phyloP scores from a whole-genome alignment of 345 rosid species.

The Dipteronia dyeriana region DNA sequence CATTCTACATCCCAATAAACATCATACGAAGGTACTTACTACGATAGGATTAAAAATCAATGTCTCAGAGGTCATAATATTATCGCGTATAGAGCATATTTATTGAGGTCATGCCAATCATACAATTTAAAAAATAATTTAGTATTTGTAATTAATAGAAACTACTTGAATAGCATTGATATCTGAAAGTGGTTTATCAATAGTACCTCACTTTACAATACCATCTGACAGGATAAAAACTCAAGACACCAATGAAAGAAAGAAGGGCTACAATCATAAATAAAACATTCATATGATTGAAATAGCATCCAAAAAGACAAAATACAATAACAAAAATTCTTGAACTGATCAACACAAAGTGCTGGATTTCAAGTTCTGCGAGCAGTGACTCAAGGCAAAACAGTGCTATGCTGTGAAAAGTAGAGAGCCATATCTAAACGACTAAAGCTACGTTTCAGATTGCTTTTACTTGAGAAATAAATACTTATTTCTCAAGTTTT shows the following conservation, averaged over 20 bases:
- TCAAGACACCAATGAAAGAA: not conserved
- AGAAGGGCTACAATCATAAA: not conserved
- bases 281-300: not conserved
- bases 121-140: not conserved
- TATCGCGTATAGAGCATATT: not conserved
- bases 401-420: not conserved
- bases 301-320: not conserved
- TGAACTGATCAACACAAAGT: not conserved
- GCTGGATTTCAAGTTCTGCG: not conserved
- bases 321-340: not conserved
- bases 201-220: not conserved
- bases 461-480: too few relatives aligned
- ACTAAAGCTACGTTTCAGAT: too few relatives aligned
- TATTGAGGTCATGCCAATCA: not conserved
- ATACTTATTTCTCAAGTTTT: too few relatives aligned
- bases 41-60: not conserved
- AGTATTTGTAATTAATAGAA: not conserved
- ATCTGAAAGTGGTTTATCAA: not conserved
- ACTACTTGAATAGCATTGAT: not conserved
- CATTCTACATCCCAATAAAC: not conserved
- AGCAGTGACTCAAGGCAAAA: not conserved
- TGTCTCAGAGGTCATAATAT: not conserved
- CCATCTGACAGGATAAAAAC: not conserved
- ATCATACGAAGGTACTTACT: too few relatives aligned
- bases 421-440: not conserved